Evolutionary conservation across 2,329 filamentous ascomycete genomes (phyloP).

Genomic region (Emergomyces africanus): DNA sequence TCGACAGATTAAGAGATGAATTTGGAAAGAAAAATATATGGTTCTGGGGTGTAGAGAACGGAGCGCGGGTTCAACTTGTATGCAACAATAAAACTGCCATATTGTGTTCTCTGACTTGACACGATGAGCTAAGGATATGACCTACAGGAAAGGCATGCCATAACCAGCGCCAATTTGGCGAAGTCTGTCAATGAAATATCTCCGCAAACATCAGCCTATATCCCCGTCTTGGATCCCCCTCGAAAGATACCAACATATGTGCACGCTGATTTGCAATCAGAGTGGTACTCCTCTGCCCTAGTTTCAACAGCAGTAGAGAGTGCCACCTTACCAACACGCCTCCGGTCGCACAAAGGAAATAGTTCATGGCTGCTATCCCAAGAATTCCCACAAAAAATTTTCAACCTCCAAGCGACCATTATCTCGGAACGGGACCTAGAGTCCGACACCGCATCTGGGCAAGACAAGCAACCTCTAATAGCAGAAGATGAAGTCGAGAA

Average conservation of each 20-base stretch:
- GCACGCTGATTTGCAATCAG: conserved; percentile 47
- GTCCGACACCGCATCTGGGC: conserved; percentile 15
- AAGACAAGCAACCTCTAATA: background rate
- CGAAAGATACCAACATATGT: conserved; percentile 44
- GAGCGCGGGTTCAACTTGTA: conserved; percentile 42
- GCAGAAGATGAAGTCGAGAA: background rate
- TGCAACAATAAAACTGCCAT: conserved; percentile 12
- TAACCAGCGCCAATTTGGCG: conserved; percentile 61
- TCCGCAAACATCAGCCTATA: conserved; percentile 59
- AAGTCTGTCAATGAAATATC: conserved; percentile 57
- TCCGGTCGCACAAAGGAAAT: conserved; percentile 25
- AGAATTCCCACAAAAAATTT: conserved; percentile 65
- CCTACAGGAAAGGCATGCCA: conserved; percentile 42
- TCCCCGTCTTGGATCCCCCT: conserved; percentile 59
- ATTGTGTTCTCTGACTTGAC: conserved; percentile 1
- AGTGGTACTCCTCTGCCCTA: conserved; percentile 71
- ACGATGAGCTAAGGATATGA: background rate
- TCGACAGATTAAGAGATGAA: conserved; percentile 74
- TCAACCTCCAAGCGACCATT: conserved; percentile 57
- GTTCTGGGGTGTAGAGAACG: conserved; percentile 71
- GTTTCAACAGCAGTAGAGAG: conserved; percentile 67
- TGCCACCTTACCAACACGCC: conserved; percentile 59
- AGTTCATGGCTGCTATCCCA: conserved; percentile 38
- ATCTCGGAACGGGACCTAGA: conserved; percentile 16
- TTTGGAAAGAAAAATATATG: conserved; percentile 78